Evolutionary conservation across 305 asterid genomes (phyloP).

Genomic region (Petunia hybrid): DNA sequence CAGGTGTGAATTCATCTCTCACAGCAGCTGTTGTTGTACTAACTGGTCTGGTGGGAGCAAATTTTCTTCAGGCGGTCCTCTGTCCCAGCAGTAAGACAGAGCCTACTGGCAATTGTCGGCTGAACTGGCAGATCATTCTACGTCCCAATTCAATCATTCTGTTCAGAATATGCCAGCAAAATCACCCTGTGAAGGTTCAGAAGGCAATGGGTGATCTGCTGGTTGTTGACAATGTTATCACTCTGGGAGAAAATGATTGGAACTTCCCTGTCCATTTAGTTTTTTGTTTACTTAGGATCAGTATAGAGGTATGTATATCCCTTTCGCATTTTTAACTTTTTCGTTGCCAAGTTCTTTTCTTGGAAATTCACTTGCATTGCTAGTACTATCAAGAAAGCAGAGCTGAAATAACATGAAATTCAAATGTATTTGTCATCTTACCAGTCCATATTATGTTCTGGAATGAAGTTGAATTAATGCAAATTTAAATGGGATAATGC

Average conservation of each 20-base stretch:
- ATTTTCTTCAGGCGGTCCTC: constrained; percentile 86
- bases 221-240: constrained; percentile 4
- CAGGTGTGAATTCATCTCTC: constrained; percentile 95
- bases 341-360: neutral
- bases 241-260: constrained; percentile 5
- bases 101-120: constrained; percentile 83
- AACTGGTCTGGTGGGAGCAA: constrained; percentile 95
- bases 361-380: neutral
- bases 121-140: constrained; percentile 36
- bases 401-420: neutral
- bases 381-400: neutral
- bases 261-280: neutral
- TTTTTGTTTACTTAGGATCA: constrained; percentile 23
- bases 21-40: constrained; percentile 97
- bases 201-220: neutral
- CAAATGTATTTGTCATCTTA: neutral
- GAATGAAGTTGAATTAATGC: neutral
- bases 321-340: neutral
- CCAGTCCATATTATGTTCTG: neutral
- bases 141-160: constrained; percentile 1
- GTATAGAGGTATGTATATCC: constrained; percentile 26
- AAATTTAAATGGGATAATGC: neutral
- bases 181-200: neutral
- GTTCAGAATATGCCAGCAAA: neutral
- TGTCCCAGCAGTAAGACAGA: constrained; percentile 83